Percentiles rank a stretch among this genome's conserved stretches.
Evolutionary conservation across 306 rosid species (phyloP).

Genomic region (Ammopiptanthus mongolicus): DNA sequence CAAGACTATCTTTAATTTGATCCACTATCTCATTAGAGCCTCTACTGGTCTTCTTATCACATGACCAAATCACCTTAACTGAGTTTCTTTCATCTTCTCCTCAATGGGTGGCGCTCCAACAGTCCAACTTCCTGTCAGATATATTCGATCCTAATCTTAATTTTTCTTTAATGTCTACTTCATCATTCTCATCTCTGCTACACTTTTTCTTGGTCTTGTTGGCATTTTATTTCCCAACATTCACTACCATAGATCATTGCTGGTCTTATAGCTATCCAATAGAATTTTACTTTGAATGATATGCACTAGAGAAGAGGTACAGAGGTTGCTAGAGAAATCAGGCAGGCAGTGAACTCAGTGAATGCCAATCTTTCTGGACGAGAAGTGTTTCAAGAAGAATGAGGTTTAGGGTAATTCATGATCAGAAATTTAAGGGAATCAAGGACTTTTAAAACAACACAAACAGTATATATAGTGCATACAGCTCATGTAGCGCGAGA

Average conservation of each 20-base stretch:
- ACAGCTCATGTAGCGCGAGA: background rate
- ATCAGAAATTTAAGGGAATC: background rate
- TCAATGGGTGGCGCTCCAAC: background rate
- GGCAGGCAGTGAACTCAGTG: background rate
- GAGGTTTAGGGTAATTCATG: background rate
- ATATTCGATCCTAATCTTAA: background rate
- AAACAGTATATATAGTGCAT: background rate
- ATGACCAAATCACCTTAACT: constrained; percentile 1
- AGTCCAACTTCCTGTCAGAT: background rate
- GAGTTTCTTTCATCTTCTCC: background rate
- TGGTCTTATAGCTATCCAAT: background rate
- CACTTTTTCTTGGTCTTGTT: background rate
- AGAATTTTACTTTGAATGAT: background rate
- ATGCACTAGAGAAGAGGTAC: background rate
- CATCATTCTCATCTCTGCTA: background rate
- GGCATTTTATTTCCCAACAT: background rate
- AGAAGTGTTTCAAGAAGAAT: background rate
- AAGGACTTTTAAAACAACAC: background rate
- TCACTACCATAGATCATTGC: background rate
- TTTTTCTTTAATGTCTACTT: background rate
- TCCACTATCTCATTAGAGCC: background rate
- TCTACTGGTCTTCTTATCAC: background rate
- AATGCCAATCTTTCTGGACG: background rate
- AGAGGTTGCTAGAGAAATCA: background rate
- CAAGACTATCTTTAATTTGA: background rate